These are phyloP conservation scores for Alisma plantagoaquatica DNA, from an alignment of 106 monocot species.

Conservation along the genomic window DNA sequence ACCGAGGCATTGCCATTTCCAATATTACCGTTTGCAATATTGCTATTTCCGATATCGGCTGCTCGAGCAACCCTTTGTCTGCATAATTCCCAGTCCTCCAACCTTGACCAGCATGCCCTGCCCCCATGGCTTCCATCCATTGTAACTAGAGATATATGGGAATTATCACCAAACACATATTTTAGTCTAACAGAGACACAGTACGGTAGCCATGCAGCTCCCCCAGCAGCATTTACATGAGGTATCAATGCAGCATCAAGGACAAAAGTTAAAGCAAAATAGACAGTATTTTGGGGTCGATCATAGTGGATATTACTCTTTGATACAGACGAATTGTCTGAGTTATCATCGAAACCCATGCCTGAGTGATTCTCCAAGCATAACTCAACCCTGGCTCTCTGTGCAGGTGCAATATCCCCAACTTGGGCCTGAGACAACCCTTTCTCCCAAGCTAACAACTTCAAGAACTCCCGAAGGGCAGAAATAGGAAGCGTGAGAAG, in stretches of 20 bases:
- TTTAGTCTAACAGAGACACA: conserved; percentile 79
- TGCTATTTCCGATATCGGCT: conserved; percentile 59
- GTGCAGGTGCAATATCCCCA: conserved; percentile 63
- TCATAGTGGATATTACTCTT: conserved; percentile 79
- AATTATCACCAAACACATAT: conserved; percentile 69
- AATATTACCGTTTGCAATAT: no score
- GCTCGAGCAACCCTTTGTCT: conserved; percentile 63
- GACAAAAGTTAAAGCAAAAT: conserved; percentile 90
- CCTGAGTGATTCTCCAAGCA: conserved; percentile 91
- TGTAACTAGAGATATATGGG: conserved; percentile 57
- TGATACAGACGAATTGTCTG: conserved; percentile 23
- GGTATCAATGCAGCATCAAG: conserved; percentile 83
- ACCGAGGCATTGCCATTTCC: conserved; percentile 40
- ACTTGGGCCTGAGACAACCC: conserved; percentile 54
- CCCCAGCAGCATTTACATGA: conserved; percentile 90
- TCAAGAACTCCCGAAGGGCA: conserved; percentile 81
- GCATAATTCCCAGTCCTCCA: conserved; percentile 95
- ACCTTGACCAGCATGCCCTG: conserved; percentile 65
- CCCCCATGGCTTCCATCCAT: conserved; percentile 98
- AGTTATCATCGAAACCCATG: conserved; percentile 25
- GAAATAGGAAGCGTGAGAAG: conserved; percentile 86
- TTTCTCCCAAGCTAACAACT: conserved; percentile 94
- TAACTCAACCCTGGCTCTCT: conserved; percentile 74
- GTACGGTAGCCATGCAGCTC: conserved; percentile 96
- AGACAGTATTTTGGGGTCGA: conserved; percentile 52